A percentile compares a stretch with the other conserved stretches of the same genome.
Evolutionary conservation across 2,329 filamentous ascomycete species (phyloP).

Genomic region (Tetracladium maxilliforme): DNA sequence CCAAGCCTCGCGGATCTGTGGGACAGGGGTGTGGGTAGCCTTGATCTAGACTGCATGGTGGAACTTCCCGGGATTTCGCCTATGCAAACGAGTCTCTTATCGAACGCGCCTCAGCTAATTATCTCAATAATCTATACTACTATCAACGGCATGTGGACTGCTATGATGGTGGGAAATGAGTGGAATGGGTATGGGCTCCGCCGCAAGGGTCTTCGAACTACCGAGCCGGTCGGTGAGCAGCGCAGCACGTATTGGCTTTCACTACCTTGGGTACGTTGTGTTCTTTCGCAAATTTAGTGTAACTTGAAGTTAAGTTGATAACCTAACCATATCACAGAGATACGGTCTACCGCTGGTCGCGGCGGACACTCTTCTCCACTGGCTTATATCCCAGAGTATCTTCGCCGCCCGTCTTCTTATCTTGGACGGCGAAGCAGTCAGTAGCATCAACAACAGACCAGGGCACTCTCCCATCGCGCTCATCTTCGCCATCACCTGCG

Average conservation of each 20-base stretch:
- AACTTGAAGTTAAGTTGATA: no score
- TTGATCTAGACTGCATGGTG: no score
- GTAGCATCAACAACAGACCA: conserved; percentile 4
- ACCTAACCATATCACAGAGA: no score
- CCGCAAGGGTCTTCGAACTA: conserved; percentile 24
- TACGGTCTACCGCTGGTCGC: conserved; percentile 24
- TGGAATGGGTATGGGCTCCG: conserved; percentile 21
- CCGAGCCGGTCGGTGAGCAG: conserved; percentile 21
- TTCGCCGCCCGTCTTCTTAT: conserved; percentile 22
- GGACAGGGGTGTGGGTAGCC: no score
- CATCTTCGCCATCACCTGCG: no score
- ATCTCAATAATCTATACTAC: conserved; percentile 28
- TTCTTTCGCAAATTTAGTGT: no score
- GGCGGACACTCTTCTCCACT: conserved; percentile 23
- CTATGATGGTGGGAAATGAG: conserved; percentile 28
- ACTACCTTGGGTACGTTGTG: conserved; percentile 27
- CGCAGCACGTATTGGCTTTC: conserved; percentile 26
- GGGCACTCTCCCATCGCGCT: conserved; percentile 10
- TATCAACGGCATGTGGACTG: conserved; percentile 27
- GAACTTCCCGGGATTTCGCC: no score
- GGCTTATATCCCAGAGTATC: conserved; percentile 30
- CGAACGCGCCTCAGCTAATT: conserved; percentile 30
- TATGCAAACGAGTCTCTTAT: no score
- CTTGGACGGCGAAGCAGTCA: conserved; percentile 3
- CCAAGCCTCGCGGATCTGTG: no score